Conservation (phyloP, 495 filamentous ascomycete genomes). For the Glutinoglossum americanum region DNA sequence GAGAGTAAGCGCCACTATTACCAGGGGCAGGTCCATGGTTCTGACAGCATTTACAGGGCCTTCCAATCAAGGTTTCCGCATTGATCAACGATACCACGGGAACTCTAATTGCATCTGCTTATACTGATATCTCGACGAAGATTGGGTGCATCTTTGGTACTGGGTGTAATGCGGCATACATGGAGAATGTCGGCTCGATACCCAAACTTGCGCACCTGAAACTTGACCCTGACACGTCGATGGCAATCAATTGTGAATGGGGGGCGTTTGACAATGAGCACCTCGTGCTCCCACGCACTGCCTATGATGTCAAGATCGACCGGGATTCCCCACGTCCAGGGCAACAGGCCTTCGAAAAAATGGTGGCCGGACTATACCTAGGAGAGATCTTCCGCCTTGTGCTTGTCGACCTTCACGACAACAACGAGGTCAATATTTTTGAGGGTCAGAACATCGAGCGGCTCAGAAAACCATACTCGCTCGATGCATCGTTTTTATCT, state of each 20-base stretch:
- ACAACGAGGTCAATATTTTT: conserved; percentile 14
- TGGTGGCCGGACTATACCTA: conserved; percentile 26
- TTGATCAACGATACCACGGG: conserved; percentile 97
- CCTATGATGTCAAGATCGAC: conserved; percentile 28
- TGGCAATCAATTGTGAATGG: conserved; percentile 99
- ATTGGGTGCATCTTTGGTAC: conserved; percentile 98
- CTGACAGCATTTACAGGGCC: conserved; percentile 28
- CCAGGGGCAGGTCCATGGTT: not conserved
- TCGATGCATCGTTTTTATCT: conserved; percentile 7
- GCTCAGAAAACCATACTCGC: conserved; percentile 8
- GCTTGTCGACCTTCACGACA: conserved; percentile 18
- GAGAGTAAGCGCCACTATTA: conserved; percentile 29
- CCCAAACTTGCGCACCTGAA: conserved; percentile 90
- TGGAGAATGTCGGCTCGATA: conserved; percentile 78
- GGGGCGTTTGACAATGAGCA: conserved; percentile 97
- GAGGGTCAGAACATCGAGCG: conserved; percentile 10
- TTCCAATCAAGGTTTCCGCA: conserved; percentile 84
- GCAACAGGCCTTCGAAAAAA: conserved; percentile 28
- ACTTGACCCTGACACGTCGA: conserved; percentile 68
- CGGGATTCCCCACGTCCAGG: conserved; percentile 20
- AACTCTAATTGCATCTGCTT: conserved; percentile 93
- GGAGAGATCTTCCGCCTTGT: conserved; percentile 25
- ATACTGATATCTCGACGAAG: conserved; percentile 77
- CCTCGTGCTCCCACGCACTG: conserved; percentile 71
- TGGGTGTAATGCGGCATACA: conserved; percentile 95